phyloP scores from a whole-genome alignment of 2,329 filamentous ascomycete species.

The Dactylellina parvicollis region DNA sequence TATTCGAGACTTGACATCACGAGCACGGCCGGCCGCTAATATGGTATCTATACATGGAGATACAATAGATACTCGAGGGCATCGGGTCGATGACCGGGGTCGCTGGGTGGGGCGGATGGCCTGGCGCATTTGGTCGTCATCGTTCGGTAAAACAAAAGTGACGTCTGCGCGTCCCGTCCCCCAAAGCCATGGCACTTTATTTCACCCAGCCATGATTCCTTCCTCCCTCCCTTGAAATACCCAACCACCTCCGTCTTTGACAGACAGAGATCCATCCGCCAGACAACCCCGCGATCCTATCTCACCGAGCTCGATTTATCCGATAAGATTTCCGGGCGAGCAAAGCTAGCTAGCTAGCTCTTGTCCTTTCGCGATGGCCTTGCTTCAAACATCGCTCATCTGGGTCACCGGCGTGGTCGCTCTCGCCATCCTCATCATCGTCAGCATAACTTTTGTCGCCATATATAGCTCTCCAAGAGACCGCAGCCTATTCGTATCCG shows the following conservation, averaged over 20 bases:
- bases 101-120: slow-evolving; percentile 9
- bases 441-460: slow-evolving; percentile 78
- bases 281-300: not conserved
- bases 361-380: slow-evolving; percentile 65
- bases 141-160: slow-evolving; percentile 30
- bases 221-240: slow-evolving; percentile 6
- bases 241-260: slow-evolving; percentile 43
- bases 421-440: slow-evolving; percentile 77
- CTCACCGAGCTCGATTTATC: not conserved
- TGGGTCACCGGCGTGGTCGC: slow-evolving; percentile 93
- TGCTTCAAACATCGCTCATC: slow-evolving; percentile 88
- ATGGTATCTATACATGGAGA: no score
- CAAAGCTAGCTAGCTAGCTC: slow-evolving; percentile 51
- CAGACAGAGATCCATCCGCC: slow-evolving; percentile 13
- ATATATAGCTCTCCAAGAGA: slow-evolving; percentile 91
- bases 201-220: slow-evolving; percentile 18
- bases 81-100: not conserved
- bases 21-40: no score
- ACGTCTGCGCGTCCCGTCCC: slow-evolving; percentile 37
- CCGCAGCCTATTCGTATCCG: slow-evolving; percentile 80
- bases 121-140: slow-evolving; percentile 40
- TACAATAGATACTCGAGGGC: no score
- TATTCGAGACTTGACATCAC: no score
- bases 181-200: not conserved
- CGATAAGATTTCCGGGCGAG: not conserved